These are phyloP conservation scores for Sporormia fimetaria DNA, from an alignment of 495 filamentous ascomycete genomes.

Conservation along the genomic window DNA sequence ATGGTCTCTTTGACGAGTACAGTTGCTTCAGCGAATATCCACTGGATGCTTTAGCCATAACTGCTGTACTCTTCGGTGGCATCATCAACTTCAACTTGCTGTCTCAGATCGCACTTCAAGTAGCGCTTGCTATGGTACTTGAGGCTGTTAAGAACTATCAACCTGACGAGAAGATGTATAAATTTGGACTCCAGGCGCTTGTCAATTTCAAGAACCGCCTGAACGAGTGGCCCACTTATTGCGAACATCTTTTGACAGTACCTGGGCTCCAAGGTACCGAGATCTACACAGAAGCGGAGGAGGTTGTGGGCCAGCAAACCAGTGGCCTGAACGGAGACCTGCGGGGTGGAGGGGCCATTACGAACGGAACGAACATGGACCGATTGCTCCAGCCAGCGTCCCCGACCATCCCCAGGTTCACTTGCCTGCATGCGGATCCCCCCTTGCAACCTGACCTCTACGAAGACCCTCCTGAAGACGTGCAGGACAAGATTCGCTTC, in stretches of 20 bases:
- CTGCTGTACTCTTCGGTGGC: slow-evolving; percentile 90
- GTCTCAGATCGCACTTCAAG: slow-evolving; percentile 76
- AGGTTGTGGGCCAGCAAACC: slow-evolving; percentile 54
- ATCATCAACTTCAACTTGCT: slow-evolving; percentile 90
- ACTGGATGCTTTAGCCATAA: slow-evolving; percentile 83
- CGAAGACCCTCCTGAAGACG: slow-evolving; percentile 70
- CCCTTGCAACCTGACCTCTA: slow-evolving; percentile 47
- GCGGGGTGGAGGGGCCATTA: slow-evolving; percentile 40
- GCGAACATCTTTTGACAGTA: slow-evolving; percentile 66
- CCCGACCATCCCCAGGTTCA: slow-evolving; percentile 48
- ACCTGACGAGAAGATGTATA: slow-evolving; percentile 83
- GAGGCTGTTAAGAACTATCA: slow-evolving; percentile 80
- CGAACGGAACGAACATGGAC: slow-evolving; percentile 57
- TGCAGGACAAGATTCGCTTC: slow-evolving; percentile 88
- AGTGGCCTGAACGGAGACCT: slow-evolving; percentile 32
- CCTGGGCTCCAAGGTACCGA: slow-evolving; percentile 73
- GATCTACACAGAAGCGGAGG: slow-evolving; percentile 68
- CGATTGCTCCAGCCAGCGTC: slow-evolving; percentile 41
- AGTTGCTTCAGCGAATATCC: slow-evolving; percentile 90
- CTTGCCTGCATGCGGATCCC: slow-evolving; percentile 62
- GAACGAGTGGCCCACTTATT: slow-evolving; percentile 87
- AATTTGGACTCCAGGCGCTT: slow-evolving; percentile 94
- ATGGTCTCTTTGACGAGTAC: slow-evolving; percentile 95
- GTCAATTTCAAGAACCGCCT: slow-evolving; percentile 72
- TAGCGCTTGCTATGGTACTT: slow-evolving; percentile 88